phyloP scores from a whole-genome alignment of 257 asterid genomes.

The Nicotiana noctiflora region DNA sequence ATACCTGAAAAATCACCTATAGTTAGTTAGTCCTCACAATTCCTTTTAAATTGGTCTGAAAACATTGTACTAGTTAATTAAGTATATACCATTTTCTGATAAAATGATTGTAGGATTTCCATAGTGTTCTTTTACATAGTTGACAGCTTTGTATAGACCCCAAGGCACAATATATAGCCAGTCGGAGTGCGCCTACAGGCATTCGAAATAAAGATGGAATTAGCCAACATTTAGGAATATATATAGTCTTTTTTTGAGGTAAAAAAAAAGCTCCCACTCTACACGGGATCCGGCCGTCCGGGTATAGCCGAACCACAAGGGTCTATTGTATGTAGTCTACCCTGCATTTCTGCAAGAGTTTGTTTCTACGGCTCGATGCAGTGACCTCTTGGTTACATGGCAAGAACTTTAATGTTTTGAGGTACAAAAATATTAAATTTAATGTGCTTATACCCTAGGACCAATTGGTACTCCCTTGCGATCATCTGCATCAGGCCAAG shows the following conservation, averaged over 20 bases:
- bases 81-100: slow-evolving; percentile 75
- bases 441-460: slow-evolving; percentile 53
- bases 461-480: slow-evolving; percentile 83
- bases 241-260: too few species aligned
- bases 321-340: too few species aligned
- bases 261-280: too few species aligned
- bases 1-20: slow-evolving; percentile 39
- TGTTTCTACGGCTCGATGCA: too few species aligned
- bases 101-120: slow-evolving; percentile 70
- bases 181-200: slow-evolving; percentile 57
- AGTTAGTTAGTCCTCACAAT: not conserved
- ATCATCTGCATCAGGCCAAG: slow-evolving; percentile 30
- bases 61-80: not conserved
- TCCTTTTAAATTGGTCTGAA: not conserved
- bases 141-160: slow-evolving; percentile 83
- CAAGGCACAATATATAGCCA: slow-evolving; percentile 95
- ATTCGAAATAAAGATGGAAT: too few species aligned
- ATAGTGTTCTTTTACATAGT: slow-evolving; percentile 67
- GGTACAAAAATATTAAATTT: not conserved
- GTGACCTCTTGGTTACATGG: too few species aligned
- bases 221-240: too few species aligned
- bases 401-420: not conserved
- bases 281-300: too few species aligned
- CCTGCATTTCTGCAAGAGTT: too few species aligned
- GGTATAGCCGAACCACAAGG: too few species aligned